Evolutionary conservation across 495 filamentous ascomycete genomes (phyloP), one percentile per base, ranked within the genome.

Genomic region (Hyaloscypha bicolor): DNA sequence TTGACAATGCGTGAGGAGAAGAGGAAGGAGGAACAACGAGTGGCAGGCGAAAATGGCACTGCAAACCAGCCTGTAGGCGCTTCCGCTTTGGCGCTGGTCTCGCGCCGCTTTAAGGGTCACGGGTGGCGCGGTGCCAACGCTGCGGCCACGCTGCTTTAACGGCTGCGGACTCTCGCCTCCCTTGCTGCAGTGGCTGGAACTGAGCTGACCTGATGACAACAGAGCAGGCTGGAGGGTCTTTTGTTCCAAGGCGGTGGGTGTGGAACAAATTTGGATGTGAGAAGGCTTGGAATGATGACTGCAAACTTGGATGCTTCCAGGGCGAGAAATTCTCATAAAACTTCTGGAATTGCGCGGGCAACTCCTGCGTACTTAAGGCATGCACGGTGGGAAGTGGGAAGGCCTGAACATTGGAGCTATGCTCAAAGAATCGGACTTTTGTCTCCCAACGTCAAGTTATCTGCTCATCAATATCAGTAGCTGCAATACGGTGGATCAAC

Each of bases 31-130:
- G 65, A 56, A 45, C 52, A 70, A 62, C 63, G 72, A 67, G 68
- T 64, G 69, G 66, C 66, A 70, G 67, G 51, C 64, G 69, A 60
- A 63, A 67, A 72, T 69, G 62, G 67, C 42, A 70, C 65, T 71
- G 65, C 66, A 63, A 66, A 33, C 42, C 9, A 48, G 55, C 16
- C 37, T 59, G 55, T 39, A 48, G 12, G 25, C 12, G 37, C 42
- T 19, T 25, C 39, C n/a, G 57, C 31, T 53, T 63, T 30, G 39
- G 61, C 16, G 22, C 61, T 55, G 25, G 30, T 63, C 29, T 30
- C n/a, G 32, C 61, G 61, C 61, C 19, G 61, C 61, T 63, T 55
- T 63, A 30, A 21, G 31, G 9, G 37, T 33, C 21, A 63, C 32
- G 45, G 32, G 45, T 32, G 61, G 21, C 30, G 61, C 31, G 8